Evolutionary conservation across 768 basidiomycete genomes (phyloP), one percentile per base, ranked within the genome.

Genomic region (Coprinopsis marcescibilis): DNA sequence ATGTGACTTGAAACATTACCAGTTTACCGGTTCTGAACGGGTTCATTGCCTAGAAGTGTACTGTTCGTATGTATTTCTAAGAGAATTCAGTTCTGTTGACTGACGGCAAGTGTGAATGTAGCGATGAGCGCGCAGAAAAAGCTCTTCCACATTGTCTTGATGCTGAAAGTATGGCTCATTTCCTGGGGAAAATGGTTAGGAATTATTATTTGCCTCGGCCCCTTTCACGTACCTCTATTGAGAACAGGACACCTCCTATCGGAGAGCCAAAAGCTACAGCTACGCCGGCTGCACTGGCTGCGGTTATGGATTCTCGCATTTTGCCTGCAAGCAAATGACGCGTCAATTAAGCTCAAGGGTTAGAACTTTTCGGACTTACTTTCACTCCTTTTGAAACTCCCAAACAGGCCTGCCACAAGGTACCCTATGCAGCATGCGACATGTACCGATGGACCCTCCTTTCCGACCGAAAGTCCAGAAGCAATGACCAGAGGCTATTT

Each of bases 251-350:
- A 10, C 96, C 96, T 13, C 94, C 96, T 32, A 99, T 98, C 1
- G 96, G 96, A 2, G 94, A 89, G 50, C 95, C 96, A 60, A 99
- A 99, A 17, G 96, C 96, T 20, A 98, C 96, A 1, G 95, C 96
- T 0, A 99, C 96, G 5, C 96, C 96, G 3, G 96, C 95, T 6
- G 96, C 96, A 61, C 92, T 96, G 0, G 93, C 88, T 5, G 96
- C 95, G 1, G 91, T 93, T 21, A 97, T 69, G 34, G 98, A 84
- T 60, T 99, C 95, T 43, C 93, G 76, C 77, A 80, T 85, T 65
- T 87, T 88, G 47, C 79, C 82, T 85, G 50, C 25, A 50, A 15
- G 17, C 20, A 37, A 62, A 33, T 66, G 52, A 7, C 40, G 7
- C 15, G 6, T 12, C 8, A 36, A 36, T 17, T n/a, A 8, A 21